These are phyloP conservation scores for Hyphopichia burtonii DNA, from an alignment of 1,139 yeast species.

Conservation along the genomic window DNA sequence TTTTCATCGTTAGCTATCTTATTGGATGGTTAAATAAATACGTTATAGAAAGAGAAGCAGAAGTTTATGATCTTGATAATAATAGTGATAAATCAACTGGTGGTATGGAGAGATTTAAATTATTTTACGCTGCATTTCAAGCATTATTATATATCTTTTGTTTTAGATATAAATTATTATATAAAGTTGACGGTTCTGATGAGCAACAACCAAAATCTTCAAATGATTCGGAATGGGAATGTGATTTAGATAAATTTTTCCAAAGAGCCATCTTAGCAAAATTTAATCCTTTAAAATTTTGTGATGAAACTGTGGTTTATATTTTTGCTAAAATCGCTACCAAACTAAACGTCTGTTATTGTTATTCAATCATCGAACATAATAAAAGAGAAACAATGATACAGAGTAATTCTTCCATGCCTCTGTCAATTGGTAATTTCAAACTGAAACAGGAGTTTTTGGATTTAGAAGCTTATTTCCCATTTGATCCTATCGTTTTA, in stretches of 20 bases:
- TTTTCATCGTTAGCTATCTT: slow-evolving; percentile 75
- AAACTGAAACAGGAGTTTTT: slow-evolving; percentile 72
- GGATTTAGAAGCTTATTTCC: slow-evolving; percentile 89
- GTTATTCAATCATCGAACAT: slow-evolving; percentile 89
- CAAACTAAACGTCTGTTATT: slow-evolving; percentile 84
- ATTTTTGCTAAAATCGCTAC: slow-evolving; percentile 95
- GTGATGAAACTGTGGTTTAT: slow-evolving; percentile 89
- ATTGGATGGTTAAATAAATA: slow-evolving; percentile 82
- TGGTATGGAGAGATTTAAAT: slow-evolving; percentile 77
- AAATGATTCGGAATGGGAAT: slow-evolving; percentile 64
- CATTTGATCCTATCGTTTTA: slow-evolving; percentile 88
- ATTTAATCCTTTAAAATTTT: slow-evolving; percentile 89
- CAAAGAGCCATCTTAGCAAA: slow-evolving; percentile 83
- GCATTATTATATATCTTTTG: slow-evolving; percentile 89
- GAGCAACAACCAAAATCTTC: slow-evolving; percentile 6
- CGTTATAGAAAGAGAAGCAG: slow-evolving; percentile 78
- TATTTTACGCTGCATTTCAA: slow-evolving; percentile 92
- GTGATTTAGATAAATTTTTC: slow-evolving; percentile 79
- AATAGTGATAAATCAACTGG: slow-evolving; percentile 25
- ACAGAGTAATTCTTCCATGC: slow-evolving; percentile 31
- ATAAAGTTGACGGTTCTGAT: slow-evolving; percentile 25
- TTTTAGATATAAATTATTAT: slow-evolving; percentile 69
- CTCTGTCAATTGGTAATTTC: slow-evolving; percentile 40
- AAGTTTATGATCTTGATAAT: slow-evolving; percentile 55
- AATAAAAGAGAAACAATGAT: slow-evolving; percentile 68